Percentiles rank a stretch among this genome's conserved stretches.
Evolutionary conservation across 2,329 filamentous ascomycete species (phyloP).

Genomic region (Trichoderma polysporum): DNA sequence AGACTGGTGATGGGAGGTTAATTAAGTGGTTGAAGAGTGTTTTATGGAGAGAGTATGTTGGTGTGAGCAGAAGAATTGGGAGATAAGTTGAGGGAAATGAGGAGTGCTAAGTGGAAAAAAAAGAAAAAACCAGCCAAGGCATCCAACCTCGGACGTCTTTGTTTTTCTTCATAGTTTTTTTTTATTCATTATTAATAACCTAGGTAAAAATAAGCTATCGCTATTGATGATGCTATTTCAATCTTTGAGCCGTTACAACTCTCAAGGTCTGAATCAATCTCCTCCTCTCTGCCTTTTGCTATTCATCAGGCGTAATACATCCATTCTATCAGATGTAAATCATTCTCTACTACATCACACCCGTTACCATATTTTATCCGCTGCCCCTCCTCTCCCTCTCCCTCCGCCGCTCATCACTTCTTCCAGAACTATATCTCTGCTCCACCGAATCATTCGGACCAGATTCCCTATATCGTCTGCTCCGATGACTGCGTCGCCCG

Average conservation of each 20-base stretch:
- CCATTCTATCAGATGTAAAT: background rate
- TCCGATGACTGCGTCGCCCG: background rate
- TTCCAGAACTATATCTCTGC: background rate
- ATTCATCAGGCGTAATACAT: too few relatives aligned
- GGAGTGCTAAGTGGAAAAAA: background rate
- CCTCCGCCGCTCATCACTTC: background rate
- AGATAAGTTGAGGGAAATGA: background rate
- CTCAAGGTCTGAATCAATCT: background rate
- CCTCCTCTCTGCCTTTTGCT: background rate
- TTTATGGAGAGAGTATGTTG: background rate
- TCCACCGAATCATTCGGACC: background rate
- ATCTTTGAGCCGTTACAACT: background rate
- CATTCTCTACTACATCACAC: too few relatives aligned
- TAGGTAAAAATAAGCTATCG: background rate
- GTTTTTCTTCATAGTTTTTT: background rate
- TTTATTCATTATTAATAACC: background rate
- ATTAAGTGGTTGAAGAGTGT: background rate
- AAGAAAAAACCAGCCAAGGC: background rate
- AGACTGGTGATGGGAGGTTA: background rate
- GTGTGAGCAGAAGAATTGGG: background rate
- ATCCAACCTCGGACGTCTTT: background rate
- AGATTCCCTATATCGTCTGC: background rate
- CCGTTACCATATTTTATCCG: background rate
- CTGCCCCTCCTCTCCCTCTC: constrained; percentile 3
- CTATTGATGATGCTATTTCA: constrained; percentile 6